phyloP scores from a whole-genome alignment of 345 rosid genomes.

The Excoecaria cochinchinensis region DNA sequence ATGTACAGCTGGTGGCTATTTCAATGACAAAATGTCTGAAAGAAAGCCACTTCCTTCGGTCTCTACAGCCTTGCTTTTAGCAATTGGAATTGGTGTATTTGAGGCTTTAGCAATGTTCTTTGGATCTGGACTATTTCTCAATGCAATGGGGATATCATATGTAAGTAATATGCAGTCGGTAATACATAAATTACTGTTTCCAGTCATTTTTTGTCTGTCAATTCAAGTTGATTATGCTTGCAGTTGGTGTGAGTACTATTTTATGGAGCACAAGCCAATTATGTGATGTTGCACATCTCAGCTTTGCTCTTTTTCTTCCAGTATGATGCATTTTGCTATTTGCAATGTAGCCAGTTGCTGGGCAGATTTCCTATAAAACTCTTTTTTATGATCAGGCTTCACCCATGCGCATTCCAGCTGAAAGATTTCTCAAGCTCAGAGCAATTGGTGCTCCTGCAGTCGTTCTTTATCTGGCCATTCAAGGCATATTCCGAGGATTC shows the following conservation, averaged over 20 bases:
- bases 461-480: slow-evolving; percentile 35
- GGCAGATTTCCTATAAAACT: slow-evolving; percentile 11
- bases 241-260: neutral
- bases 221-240: neutral
- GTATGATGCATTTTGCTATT: neutral
- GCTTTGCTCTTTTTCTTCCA: neutral
- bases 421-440: slow-evolving; percentile 31
- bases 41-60: slow-evolving; percentile 34
- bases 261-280: slow-evolving; percentile 9
- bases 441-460: slow-evolving; percentile 44
- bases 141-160: slow-evolving; percentile 34
- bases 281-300: slow-evolving; percentile 2
- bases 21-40: slow-evolving; percentile 9
- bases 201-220: neutral
- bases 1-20: slow-evolving; percentile 16
- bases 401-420: slow-evolving; percentile 34
- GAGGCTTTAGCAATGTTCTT: slow-evolving; percentile 39
- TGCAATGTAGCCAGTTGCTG: slow-evolving; percentile 4
- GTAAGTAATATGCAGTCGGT: slow-evolving; percentile 21
- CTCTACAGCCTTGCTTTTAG: slow-evolving; percentile 36
- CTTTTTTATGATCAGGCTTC: slow-evolving; percentile 31
- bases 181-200: neutral
- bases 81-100: slow-evolving; percentile 27
- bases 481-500: slow-evolving; percentile 42
- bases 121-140: slow-evolving; percentile 35